Evolutionary conservation across 1,139 yeast genomes (phyloP).

Genomic region (Insectozyma bohioensis): DNA sequence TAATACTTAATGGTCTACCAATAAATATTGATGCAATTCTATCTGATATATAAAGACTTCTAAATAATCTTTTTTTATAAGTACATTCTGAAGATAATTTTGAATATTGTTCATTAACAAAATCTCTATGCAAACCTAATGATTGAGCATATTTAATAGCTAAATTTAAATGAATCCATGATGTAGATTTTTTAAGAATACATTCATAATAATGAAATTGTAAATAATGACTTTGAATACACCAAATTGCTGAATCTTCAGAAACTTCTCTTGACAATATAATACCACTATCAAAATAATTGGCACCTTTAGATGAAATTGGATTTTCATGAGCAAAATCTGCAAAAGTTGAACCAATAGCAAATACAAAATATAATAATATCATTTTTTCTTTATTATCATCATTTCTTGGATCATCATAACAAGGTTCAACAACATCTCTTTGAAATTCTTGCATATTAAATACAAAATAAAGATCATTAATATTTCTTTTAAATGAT

Average conservation of each 20-base stretch:
- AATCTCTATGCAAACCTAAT: constrained; percentile 25
- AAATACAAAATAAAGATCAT: constrained; percentile 34
- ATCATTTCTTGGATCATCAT: constrained; percentile 22
- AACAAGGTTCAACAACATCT: constrained; percentile 25
- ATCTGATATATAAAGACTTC: constrained; percentile 42
- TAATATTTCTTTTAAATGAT: constrained; percentile 32
- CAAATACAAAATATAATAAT: constrained; percentile 36
- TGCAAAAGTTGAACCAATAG: constrained; percentile 37
- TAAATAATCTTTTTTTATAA: constrained; percentile 37
- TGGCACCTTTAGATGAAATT: constrained; percentile 18
- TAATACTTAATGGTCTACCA: constrained; percentile 42
- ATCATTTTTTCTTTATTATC: constrained; percentile 20
- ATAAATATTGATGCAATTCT: constrained; percentile 36
- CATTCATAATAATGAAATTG: constrained; percentile 39
- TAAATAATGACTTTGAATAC: constrained; percentile 40
- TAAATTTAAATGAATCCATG: constrained; percentile 36
- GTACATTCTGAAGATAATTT: constrained; percentile 13
- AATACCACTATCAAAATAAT: constrained; percentile 34
- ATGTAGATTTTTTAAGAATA: constrained; percentile 37
- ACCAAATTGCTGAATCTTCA: constrained; percentile 43
- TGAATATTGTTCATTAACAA: constrained; percentile 21
- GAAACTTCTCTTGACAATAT: constrained; percentile 26
- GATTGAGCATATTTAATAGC: constrained; percentile 28
- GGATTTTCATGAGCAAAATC: constrained; percentile 18
- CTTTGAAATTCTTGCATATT: constrained; percentile 29